Base-by-base conservation (phyloP, 176 grass and related monocot genomes). In the Carex cristatella region DNA sequence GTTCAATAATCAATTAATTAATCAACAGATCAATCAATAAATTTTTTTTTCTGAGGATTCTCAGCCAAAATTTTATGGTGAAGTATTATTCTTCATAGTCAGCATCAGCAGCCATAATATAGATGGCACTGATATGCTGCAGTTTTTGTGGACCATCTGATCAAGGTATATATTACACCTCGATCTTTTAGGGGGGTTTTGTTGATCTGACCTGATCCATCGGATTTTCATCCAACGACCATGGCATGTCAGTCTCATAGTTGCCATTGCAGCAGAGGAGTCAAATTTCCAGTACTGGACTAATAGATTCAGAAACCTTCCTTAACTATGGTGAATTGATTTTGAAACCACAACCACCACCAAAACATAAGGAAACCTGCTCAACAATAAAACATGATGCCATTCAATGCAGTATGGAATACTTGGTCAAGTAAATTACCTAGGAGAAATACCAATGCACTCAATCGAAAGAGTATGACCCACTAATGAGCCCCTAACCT, bases 391-490 rank as follows among this genome's bases (percentile, higher is more conserved):
- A 44, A 42, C 18, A 72, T 3, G 38, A 72, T 72, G 38, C 7
- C 38, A 72, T 72, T 23, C 2, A 6, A 57, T 57, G 51, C 12
- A 4, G 54, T 77, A 32, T 77, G 73, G 10, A 78, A 27, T 79
- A 35, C 51, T 78, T 54, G 73, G 28, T 33, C 53, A 58, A 18
- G 53, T 79, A 67, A 16, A 38, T 79, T 90, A 97, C 94, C 92
- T 88, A 71, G 90, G 67, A 16, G 90, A 90, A 68, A 92, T 85
- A 55, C 80, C 91, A 85, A 94, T 48, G 51, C 90, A 94, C 87
- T 97, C 94, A 19, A 94, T 83, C 16, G 95, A 97, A 30, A 27
- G 56, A 4, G 84, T 85, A 62, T 97, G 95, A 62, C 85, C 87
- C 51, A 74, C 89, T 75, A 93, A 65, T 40, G 90, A 88, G 38